Base-by-base conservation (phyloP, 441 rosid species). In the Pelargonium australe region DNA sequence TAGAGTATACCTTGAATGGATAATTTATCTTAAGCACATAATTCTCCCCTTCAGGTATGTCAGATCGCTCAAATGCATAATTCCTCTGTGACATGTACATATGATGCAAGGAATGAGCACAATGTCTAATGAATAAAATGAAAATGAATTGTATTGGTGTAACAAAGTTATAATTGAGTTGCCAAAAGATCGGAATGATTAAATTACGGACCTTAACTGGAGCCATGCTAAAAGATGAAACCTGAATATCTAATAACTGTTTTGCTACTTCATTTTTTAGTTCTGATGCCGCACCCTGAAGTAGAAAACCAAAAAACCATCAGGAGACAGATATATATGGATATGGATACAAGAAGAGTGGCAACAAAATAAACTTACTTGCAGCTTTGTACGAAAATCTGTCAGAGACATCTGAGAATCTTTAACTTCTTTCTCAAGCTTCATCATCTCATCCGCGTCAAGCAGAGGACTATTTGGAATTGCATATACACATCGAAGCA, bases 401-500 rank as follows among this genome's bases (percentile, higher is more conserved):
- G 85, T 73, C 64, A 82, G 78, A 73, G 91, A 81, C 79, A 85
- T 85, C 70, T 43, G 72, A 10, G 96, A 89, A 61, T 87, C 91
- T 79, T 83, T 84, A 71, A 71, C 83, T 72, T 85, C 96, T 78
- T 92, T 90, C 84, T 92, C 93, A 17, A 90, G 86, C 78, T 73
- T 82, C 45, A 80, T 69, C 62, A 89, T 70, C 81, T 90, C 92
- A 57, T 84, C 85, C 44, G 81, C 77, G 70, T 79, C 85, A 82
- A 95, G 85, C 63, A 88, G 60, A 51, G 90, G 82, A 76, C 77
- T 81, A 70, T 66, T 76, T 71, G 99, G 97, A 74, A 95, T 80
- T 66, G 98, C 99, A 82, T 86, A 92, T 63, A 92, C 89, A 75
- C 97, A 87, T 81, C 98, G 87, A 79, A 83, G 89, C 80, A 84